These are phyloP conservation scores for Hanseniaspora mollemarum DNA, from an alignment of 805 yeast species.

Conservation along the genomic window DNA sequence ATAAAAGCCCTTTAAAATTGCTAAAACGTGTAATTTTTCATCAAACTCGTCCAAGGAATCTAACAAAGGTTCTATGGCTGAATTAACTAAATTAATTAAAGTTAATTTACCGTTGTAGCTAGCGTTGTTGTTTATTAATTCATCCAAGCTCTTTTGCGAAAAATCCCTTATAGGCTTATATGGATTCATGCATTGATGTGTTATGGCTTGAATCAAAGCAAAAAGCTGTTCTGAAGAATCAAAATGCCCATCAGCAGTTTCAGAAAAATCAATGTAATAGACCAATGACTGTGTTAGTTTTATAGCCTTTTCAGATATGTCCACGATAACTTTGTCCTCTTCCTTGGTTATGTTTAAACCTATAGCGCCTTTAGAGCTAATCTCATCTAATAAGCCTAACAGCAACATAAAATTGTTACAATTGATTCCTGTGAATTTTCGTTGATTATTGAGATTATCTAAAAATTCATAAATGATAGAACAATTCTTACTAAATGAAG, in stretches of 20 bases:
- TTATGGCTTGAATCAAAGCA: conserved; percentile 68
- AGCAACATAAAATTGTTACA: conserved; percentile 50
- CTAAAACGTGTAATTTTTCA: conserved; percentile 51
- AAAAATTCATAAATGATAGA: conserved; percentile 38
- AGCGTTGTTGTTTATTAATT: conserved; percentile 31
- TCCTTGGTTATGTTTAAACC: conserved; percentile 70
- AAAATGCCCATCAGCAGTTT: not conserved
- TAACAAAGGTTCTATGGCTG: conserved; percentile 63
- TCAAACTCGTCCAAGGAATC: conserved; percentile 50
- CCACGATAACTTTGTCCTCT: conserved; percentile 43
- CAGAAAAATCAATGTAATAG: conserved; percentile 20
- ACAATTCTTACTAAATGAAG: conserved; percentile 37
- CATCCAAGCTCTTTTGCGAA: conserved; percentile 43
- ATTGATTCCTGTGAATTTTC: conserved; percentile 31
- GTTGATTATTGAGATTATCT: conserved; percentile 31
- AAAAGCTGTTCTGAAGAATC: conserved; percentile 20
- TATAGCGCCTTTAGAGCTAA: conserved; percentile 69
- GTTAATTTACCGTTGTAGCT: conserved; percentile 32
- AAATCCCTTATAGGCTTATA: conserved; percentile 61
- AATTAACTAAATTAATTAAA: conserved; percentile 51
- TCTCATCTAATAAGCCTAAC: conserved; percentile 63
- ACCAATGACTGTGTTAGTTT: conserved; percentile 46
- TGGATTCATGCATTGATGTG: conserved; percentile 83
- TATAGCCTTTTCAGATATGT: conserved; percentile 50
- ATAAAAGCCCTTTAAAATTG: conserved; percentile 55